phyloP scores from a whole-genome alignment of 2,329 filamentous ascomycete species.

The Cercospora beticola region DNA sequence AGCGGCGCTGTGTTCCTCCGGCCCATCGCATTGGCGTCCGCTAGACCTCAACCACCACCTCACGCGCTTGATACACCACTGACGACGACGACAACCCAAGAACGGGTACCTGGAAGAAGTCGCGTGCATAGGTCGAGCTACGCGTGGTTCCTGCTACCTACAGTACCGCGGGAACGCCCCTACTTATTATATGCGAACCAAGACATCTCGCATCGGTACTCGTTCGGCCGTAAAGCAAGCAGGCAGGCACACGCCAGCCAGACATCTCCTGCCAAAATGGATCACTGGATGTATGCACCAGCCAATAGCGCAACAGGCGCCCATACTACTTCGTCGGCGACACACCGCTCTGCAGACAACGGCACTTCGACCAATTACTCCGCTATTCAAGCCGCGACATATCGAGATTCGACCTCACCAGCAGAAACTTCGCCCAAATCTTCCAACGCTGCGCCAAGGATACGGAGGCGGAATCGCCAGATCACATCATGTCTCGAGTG shows the following conservation, averaged over 20 bases:
- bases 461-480: slow-evolving; percentile 45
- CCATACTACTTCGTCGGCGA: not conserved
- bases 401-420: slow-evolving; percentile 15
- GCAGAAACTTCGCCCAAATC: not conserved
- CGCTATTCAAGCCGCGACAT: slow-evolving; percentile 18
- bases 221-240: slow-evolving; percentile 13
- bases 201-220: not conserved
- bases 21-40: not conserved
- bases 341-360: not conserved
- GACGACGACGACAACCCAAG: not conserved
- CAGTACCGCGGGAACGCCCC: not conserved
- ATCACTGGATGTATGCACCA: slow-evolving; percentile 22
- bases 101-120: not conserved
- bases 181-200: not conserved
- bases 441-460: slow-evolving; percentile 12
- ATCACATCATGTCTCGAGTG: slow-evolving; percentile 70
- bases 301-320: not conserved
- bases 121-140: not conserved
- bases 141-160: not conserved
- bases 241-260: not conserved
- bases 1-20: slow-evolving; percentile 5
- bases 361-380: slow-evolving; percentile 10
- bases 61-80: not conserved
- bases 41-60: not conserved
- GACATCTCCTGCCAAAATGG: slow-evolving; percentile 13